Base-by-base conservation (phyloP, 2,329 filamentous ascomycete genomes). In the Phyllosticta paracitricarpa region DNA sequence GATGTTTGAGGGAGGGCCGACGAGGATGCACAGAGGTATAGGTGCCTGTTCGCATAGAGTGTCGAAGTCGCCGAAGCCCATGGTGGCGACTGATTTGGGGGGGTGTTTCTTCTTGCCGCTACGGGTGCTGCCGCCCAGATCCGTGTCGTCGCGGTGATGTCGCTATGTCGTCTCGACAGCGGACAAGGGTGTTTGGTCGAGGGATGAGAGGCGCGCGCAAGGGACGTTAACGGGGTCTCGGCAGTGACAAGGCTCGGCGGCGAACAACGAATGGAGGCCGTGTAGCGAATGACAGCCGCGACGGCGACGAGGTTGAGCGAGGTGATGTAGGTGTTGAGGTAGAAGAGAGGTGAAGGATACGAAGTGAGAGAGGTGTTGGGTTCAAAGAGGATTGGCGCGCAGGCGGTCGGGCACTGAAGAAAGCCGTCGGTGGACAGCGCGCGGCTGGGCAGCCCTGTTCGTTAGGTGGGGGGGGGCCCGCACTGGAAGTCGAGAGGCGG, bases 31-130 rank as follows among this genome's bases (percentile, higher is more conserved):
- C 69, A 97, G 78, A 63, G 94, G 94, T 66, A 99, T 81, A 64
- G 91, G 84, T 64, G 89, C 88, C 78, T 88, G 89, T 68, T 84
- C 81, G 83, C 94, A 99, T 79, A 97, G 88, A 68, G 82, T 80
- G 62, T 87, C 84, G 77, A 97, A 97, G 77, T 96, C 89, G 68
- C 93, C 93, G 76, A 97, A 97, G 66, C 86, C 89, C 82, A 95
- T 92, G 76, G 80, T 85, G 74, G 68, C 56, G 51, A 30, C 35
- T 3, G 24, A 51, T 19, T 22, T 22, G 19, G 19, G 19, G 19
- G 35, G 7, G 53, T 48, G 24, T 30, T 40, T 40, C 33, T 40
- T 40, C 33, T 40, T 40, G 33, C 33, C 33, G 33, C 33, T 40
- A 40, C 33, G 33, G 33, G 10, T 40, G 10, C 33, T 40, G 33